Percentiles rank a stretch among this genome's conserved stretches.
phyloP scores from a whole-genome alignment of 2,329 filamentous ascomycete genomes.

The Meredithiella fracta region DNA sequence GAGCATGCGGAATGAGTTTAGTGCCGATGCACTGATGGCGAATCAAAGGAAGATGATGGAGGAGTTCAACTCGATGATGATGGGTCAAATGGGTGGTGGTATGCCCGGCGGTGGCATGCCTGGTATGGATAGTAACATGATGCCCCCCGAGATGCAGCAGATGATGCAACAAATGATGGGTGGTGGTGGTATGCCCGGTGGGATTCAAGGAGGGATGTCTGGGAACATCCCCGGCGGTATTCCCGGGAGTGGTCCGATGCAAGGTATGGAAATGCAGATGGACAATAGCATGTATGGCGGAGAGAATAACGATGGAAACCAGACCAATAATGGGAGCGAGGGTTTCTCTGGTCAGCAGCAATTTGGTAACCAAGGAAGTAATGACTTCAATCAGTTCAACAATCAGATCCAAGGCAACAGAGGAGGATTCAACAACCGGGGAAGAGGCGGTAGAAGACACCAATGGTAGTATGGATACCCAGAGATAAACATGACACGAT shows the following conservation, averaged over 20 bases:
- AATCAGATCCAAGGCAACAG: slow-evolving; percentile 5
- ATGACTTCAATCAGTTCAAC: not conserved
- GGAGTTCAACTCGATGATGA: slow-evolving; percentile 52
- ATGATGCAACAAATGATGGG: slow-evolving; percentile 59
- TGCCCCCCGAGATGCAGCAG: slow-evolving; percentile 48
- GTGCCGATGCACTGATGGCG: slow-evolving; percentile 43
- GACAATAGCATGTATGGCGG: slow-evolving; percentile 40
- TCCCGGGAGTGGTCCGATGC: slow-evolving; percentile 15
- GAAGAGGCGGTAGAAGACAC: slow-evolving; percentile 13
- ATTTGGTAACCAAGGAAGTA: slow-evolving; percentile 8
- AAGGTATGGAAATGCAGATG: slow-evolving; percentile 51
- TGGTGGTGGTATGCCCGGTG: slow-evolving; percentile 20
- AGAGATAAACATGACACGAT: not conserved
- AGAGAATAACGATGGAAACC: slow-evolving; percentile 21
- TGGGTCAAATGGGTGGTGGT: slow-evolving; percentile 31
- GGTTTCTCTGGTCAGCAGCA: slow-evolving; percentile 12
- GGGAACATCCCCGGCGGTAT: slow-evolving; percentile 23
- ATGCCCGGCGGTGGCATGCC: slow-evolving; percentile 26
- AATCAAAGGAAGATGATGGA: slow-evolving; percentile 68
- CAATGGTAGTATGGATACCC: slow-evolving; percentile 7
- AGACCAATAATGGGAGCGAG: not conserved
- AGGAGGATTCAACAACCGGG: slow-evolving; percentile 10
- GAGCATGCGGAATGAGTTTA: slow-evolving; percentile 57
- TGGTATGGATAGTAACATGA: slow-evolving; percentile 30
- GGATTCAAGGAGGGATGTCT: slow-evolving; percentile 31